Evolutionary conservation across 306 rosid genomes (phyloP).

Genomic region (Nissolia schottii): DNA sequence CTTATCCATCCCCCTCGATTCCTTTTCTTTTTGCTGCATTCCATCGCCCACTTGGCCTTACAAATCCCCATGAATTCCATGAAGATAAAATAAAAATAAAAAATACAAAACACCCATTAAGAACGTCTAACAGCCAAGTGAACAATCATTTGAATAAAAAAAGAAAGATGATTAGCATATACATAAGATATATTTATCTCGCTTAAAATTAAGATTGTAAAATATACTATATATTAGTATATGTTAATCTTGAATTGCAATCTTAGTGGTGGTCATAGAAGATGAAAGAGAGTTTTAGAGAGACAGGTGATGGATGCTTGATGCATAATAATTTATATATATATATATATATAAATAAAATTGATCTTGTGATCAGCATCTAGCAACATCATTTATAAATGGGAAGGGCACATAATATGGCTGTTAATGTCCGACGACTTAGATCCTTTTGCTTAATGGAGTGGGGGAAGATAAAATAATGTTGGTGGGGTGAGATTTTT

Average conservation of each 20-base stretch:
- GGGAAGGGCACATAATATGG: slow-evolving; percentile 31
- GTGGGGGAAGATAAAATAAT: slow-evolving; percentile 14
- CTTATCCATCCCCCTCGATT: slow-evolving; percentile 14
- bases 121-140: not conserved
- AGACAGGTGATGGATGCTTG: not conserved
- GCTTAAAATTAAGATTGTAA: not conserved
- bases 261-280: slow-evolving; percentile 6
- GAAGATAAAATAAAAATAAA: too few relatives aligned
- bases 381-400: slow-evolving; percentile 15
- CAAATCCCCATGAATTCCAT: slow-evolving; percentile 14
- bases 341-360: not conserved
- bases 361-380: slow-evolving; percentile 27
- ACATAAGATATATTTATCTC: not conserved
- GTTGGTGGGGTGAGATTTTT: slow-evolving; percentile 20
- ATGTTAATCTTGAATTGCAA: not conserved
- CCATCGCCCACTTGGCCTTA: slow-evolving; percentile 25
- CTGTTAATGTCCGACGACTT: slow-evolving; percentile 4
- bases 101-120: not conserved
- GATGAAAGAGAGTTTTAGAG: not conserved
- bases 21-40: slow-evolving; percentile 22
- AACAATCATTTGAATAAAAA: not conserved
- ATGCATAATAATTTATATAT: slow-evolving; percentile 4
- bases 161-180: not conserved
- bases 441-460: slow-evolving; percentile 22
- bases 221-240: not conserved